Evolutionary conservation across 176 grass and related monocot species (phyloP).

Genomic region (Tillandsia fasciculata): DNA sequence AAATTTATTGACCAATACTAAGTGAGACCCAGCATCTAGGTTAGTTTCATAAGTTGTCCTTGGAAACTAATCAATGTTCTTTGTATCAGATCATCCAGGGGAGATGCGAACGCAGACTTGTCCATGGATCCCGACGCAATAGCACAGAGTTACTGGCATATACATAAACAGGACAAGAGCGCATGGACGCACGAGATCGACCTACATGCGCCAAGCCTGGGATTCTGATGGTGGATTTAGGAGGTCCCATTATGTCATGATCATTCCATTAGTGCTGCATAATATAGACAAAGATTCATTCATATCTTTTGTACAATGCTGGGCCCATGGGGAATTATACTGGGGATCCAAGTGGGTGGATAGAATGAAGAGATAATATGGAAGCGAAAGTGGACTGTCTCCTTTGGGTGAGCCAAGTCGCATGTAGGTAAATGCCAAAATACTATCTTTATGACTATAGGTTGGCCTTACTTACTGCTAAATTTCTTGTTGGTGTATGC

Average conservation of each 20-base stretch:
- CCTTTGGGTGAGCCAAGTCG: conserved; percentile 1
- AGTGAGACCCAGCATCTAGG: too few relatives aligned
- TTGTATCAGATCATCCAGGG: conserved; percentile 31
- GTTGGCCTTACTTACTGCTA: not conserved
- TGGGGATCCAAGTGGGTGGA: not conserved
- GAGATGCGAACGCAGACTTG: conserved; percentile 11
- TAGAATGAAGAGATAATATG: not conserved
- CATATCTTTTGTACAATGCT: not conserved
- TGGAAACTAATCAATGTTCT: not conserved
- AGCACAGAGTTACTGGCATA: conserved; percentile 86
- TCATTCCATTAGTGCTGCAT: not conserved
- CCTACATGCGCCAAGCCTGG: conserved; percentile 35
- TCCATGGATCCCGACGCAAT: conserved; percentile 68
- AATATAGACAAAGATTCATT: not conserved
- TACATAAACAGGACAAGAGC: conserved; percentile 66
- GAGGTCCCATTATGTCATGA: not conserved
- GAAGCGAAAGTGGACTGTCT: not conserved
- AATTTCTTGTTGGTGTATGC: not conserved
- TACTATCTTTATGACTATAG: not conserved
- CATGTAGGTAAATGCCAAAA: too few relatives aligned
- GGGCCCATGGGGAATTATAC: not conserved
- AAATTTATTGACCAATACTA: too few relatives aligned
- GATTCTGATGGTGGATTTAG: conserved; percentile 1
- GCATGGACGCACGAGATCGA: conserved; percentile 96
- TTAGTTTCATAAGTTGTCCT: too few relatives aligned